Percentiles rank a stretch among this genome's conserved stretches.
phyloP scores from a whole-genome alignment of 345 rosid species.

The Salix exigua region DNA sequence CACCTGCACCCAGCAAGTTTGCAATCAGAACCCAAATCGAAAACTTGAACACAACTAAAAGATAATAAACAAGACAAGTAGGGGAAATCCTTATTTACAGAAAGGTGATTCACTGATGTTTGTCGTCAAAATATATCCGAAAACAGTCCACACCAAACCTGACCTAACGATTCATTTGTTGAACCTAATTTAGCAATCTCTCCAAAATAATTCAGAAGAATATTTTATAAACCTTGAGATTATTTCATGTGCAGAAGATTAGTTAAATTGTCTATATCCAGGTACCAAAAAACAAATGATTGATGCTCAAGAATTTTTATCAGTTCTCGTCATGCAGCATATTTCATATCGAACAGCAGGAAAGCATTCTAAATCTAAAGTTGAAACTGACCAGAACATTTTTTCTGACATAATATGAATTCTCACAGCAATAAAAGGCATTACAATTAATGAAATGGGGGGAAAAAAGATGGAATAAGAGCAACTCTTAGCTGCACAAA shows the following conservation, averaged over 20 bases:
- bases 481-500: not conserved
- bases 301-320: not conserved
- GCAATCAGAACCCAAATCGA: not conserved
- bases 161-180: not conserved
- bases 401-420: not conserved
- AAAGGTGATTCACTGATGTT: not conserved
- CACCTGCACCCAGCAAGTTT: constrained; percentile 34
- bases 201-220: not conserved
- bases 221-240: not conserved
- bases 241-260: not conserved
- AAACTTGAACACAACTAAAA: not conserved
- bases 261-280: not conserved
- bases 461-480: not conserved
- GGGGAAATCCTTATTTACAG: not conserved
- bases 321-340: not conserved
- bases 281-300: not conserved
- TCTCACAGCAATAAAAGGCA: not conserved
- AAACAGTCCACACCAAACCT: not conserved
- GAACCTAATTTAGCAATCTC: not conserved
- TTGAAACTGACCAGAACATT: not conserved
- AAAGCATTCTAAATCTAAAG: not conserved
- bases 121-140: not conserved
- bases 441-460: not conserved
- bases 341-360: not conserved
- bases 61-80: not conserved